Conservation (phyloP, 1,284 basidiomycete genomes). For the Taiwanofungus camphoratus region DNA sequence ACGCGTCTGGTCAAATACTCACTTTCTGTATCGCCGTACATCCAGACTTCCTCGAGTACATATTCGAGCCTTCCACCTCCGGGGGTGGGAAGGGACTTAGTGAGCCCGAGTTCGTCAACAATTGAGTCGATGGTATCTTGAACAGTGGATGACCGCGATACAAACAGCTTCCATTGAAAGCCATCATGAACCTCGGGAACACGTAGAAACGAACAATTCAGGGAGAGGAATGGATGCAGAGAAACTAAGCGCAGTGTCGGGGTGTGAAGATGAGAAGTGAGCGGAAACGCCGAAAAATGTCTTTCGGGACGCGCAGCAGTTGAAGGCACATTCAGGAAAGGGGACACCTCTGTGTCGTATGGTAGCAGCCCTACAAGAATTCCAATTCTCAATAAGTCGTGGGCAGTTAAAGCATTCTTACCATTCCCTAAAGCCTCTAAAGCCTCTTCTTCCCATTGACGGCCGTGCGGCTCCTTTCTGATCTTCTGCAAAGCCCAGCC, state of each 20-base stretch:
- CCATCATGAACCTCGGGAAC: constrained; percentile 77
- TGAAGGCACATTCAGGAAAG: constrained; percentile 39
- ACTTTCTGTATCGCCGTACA: constrained; percentile 44
- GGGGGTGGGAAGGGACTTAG: constrained; percentile 52
- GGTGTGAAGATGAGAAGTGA: constrained; percentile 65
- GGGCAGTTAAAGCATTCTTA: constrained; percentile 28
- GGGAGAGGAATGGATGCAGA: constrained; percentile 52
- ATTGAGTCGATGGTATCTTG: constrained; percentile 48
- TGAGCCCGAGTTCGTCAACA: constrained; percentile 63
- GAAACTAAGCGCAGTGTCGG: constrained; percentile 70
- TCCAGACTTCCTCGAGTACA: constrained; percentile 61
- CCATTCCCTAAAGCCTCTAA: constrained; percentile 60
- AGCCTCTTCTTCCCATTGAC: constrained; percentile 66
- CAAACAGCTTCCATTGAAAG: constrained; percentile 59
- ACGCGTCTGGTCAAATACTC: constrained; percentile 17
- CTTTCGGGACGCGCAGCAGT: constrained; percentile 36
- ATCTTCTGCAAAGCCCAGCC: constrained; percentile 68
- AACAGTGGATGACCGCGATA: constrained; percentile 49
- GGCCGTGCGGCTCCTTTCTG: constrained; percentile 49
- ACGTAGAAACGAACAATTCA: constrained; percentile 56
- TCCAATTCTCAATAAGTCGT: no score
- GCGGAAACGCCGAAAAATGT: constrained; percentile 67
- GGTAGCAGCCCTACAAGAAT: constrained; percentile 39
- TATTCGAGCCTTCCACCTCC: constrained; percentile 62
- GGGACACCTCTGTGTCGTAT: constrained; percentile 40